Base-by-base conservation (phyloP, 805 yeast genomes). In the Wickerhamomyces bovis region DNA sequence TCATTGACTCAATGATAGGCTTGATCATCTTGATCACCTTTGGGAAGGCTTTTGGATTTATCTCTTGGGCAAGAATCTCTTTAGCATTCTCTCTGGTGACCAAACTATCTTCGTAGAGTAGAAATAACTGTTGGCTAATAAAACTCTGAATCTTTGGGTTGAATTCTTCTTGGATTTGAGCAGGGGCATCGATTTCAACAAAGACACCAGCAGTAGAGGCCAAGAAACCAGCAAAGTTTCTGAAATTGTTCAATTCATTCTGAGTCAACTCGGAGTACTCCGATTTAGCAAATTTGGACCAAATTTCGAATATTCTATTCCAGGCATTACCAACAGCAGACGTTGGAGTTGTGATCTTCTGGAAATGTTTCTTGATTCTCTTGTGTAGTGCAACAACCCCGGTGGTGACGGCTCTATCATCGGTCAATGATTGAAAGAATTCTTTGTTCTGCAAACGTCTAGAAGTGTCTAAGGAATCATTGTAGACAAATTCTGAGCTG, bases 321-420 rank as follows among this genome's bases (percentile, higher is more conserved):
- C 77, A 76, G 6, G 68, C 68, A 15, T 61, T 64, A 3, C 71
- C 49, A 26, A 75, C 58, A 3, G 76, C 70, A 10, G 51, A 43
- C 3, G 66, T 60, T 9, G 72, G 65, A 4, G 45, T 51, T 18
- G 53, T 49, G 12, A 64, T 54, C 9, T 52, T 53, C 39, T 61
- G 52, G 42, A 68, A 55, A 38, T 57, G 52, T 49, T 61, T 75
- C 58, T 85, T 72, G 44, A 85, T 64, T 48, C 80, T 76, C 58
- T 85, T 84, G 57, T 85, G 89, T 31, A 85, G 71, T 0, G 95
- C 89, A 25, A 83, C 81, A 19, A 81, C 73, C 25, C 94, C 90
- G 1, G 86, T 80, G 38, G 83, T 76, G 2, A 81, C 75, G 20
- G 68, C 66, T 20, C 71, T 76, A 50, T 83, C 89, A 7, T 75